Evolutionary conservation across 1,284 basidiomycete species (phyloP), one percentile per base, ranked within the genome.

Genomic region (Melanopsichium pennsylvanicum): DNA sequence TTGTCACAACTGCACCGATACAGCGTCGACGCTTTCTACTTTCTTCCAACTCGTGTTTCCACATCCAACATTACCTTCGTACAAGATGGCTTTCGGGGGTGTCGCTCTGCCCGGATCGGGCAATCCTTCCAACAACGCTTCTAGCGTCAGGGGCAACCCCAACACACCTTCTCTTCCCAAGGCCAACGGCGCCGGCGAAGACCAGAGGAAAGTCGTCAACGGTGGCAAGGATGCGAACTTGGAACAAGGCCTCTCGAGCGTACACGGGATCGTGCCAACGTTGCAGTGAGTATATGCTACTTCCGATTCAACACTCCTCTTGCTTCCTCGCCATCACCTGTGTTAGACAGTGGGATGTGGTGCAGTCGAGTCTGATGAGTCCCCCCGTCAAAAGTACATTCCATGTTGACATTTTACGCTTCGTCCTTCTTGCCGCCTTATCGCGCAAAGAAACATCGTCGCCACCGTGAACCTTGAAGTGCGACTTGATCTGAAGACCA

Each of bases 401-500:
- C 22, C 31, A 18, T 62, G 26, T 61, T 61, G 58, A 61, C 58
- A 42, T 43, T 29, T 23, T 40, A 35, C 29, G 46, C 32, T 16
- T 26, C 19, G 19, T 23, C 43, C 39, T 26, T 29, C 23, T 43
- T 16, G 42, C 45, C 37, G 23, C 46, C 4, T 35, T 27, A 21
- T 31, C 19, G 35, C 22, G 22, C 39, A 21, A 62, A 87, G 86
- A 86, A 98, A 98, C 84, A 98, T 98, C 70, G 95, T 99, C 74
- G 95, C 96, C 10, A 99, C 96, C 13, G 96, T 98, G 83, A 98
- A 98, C 81, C 87, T 99, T 40, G 95, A 97, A 82, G 97, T 93
- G 72, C 88, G 94, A 33, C 85, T 99, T 55, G 96, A 98, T 82
- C 84, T 99, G 62, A 99, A 99, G 87, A 98, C 96, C 44, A 99